phyloP scores from a whole-genome alignment of 345 rosid genomes.

The Microcos paniculata region DNA sequence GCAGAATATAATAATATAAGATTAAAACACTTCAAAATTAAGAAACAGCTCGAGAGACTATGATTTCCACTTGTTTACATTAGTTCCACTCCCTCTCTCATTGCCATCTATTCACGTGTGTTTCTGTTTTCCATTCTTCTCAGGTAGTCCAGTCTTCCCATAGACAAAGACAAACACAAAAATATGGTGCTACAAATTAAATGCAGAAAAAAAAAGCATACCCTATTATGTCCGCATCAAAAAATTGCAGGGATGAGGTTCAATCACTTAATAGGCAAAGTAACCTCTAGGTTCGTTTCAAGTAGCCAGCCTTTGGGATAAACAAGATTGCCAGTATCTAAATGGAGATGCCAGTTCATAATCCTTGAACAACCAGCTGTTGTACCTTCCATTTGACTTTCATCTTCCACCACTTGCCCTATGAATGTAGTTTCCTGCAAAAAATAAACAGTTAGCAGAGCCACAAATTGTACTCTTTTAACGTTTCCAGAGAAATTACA shows the following conservation, averaged over 20 bases:
- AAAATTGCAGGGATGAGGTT: conserved; percentile 15
- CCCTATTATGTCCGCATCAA: conserved; percentile 24
- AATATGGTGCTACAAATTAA: not conserved
- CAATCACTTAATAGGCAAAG: conserved; percentile 44
- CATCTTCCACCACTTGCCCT: conserved; percentile 89
- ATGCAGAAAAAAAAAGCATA: conserved; percentile 13
- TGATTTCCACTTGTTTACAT: not conserved
- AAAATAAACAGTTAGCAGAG: conserved; percentile 1
- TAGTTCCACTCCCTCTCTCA: not conserved
- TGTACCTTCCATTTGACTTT: conserved; percentile 83
- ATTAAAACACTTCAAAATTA: not conserved
- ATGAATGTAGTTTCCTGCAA: conserved; percentile 88
- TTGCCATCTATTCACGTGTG: not conserved
- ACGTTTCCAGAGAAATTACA: not conserved
- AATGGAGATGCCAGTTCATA: conserved; percentile 94
- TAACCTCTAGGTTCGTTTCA: conserved; percentile 61
- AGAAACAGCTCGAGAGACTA: not conserved
- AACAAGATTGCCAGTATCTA: conserved; percentile 46
- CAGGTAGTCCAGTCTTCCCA: not conserved
- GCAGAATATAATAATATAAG: not conserved
- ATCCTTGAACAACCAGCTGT: conserved; percentile 72
- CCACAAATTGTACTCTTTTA: not conserved
- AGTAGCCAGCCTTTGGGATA: conserved; percentile 82
- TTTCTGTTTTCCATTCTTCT: not conserved
- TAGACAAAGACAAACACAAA: not conserved